phyloP scores from a whole-genome alignment of 192 early-diverging fungal genomes.

The Dimargaris xerosporica region DNA sequence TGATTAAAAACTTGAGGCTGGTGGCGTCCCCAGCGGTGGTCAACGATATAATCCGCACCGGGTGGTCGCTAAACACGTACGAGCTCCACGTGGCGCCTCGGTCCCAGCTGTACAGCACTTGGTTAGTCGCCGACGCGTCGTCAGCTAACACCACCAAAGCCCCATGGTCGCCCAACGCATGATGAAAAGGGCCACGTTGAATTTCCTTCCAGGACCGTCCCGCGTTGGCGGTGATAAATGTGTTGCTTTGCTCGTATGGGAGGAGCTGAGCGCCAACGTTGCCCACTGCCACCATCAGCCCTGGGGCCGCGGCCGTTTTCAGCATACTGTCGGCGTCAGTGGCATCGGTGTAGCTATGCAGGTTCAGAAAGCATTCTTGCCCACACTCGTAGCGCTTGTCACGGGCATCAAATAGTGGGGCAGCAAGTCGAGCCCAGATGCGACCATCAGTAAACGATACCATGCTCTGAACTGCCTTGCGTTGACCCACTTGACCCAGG shows the following conservation, averaged over 20 bases:
- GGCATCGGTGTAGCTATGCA: constrained; percentile 50
- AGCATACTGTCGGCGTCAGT: constrained; percentile 36
- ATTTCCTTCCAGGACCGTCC: constrained; percentile 73
- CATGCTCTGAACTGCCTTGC: constrained; percentile 51
- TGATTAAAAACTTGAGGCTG: constrained; percentile 57
- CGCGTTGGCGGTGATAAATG: constrained; percentile 71
- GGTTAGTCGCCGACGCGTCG: constrained; percentile 51
- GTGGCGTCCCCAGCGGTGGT: constrained; percentile 46
- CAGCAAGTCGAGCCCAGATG: constrained; percentile 43
- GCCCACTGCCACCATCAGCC: constrained; percentile 80
- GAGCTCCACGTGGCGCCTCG: constrained; percentile 59
- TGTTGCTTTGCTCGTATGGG: constrained; percentile 43
- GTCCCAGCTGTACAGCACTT: constrained; percentile 57
- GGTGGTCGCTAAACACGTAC: constrained; percentile 37
- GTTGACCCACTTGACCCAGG: constrained; percentile 29
- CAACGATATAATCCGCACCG: constrained; percentile 43
- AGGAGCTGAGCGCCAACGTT: constrained; percentile 57
- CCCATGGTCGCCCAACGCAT: constrained; percentile 90
- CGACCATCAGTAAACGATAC: constrained; percentile 86
- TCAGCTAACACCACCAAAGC: constrained; percentile 59
- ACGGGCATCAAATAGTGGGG: constrained; percentile 31
- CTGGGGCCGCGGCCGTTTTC: constrained; percentile 52
- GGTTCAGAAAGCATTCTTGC: constrained; percentile 54
- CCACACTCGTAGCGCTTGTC: constrained; percentile 17
- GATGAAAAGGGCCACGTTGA: constrained; percentile 41